Evolutionary conservation across 192 early-diverging fungal genomes (phyloP), one percentile per base, ranked within the genome.

Genomic region (Dispira parvispora): DNA sequence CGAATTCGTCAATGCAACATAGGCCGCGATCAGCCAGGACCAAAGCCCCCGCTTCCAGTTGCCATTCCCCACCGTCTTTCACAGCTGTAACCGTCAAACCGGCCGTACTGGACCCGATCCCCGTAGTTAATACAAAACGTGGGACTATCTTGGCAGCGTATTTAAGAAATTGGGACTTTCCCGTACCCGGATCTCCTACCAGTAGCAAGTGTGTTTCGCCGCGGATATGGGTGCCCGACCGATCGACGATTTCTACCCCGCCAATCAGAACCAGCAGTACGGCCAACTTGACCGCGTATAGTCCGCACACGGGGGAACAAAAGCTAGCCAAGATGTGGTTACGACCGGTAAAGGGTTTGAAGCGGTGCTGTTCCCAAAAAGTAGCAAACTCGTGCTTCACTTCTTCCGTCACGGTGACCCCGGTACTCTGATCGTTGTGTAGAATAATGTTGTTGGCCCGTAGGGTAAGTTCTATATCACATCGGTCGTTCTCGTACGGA

Each of bases 1-100:
- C 85, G 80, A 90, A 90, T 71, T 90, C 88, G 60, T 90, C 88
- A 52, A 90, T 88, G 63, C 87, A 88, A 63, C 88, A 90, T 6
- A 90, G 43, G 0, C 88, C 88, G 6, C 84, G 71, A 65, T 90
- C 88, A 0, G 88, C 85, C 44, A 88, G 68, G 11, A 90, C 88
- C 18, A 90, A 66, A 0, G 88, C 88, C 11, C 88, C 88, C 5
- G 86, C 88, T 67, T 90, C 88, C 45, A 90, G 68, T 64, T 84
- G 82, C 88, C 88, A 90, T 67, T 90, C 88, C 21, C 79, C 74
- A 62, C 79, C 78, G 46, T 90, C 88, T 46, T 73, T 72, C 12
- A 87, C 82, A 4, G 87, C 88, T 2, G 85, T 81, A 21, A 83
- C 85, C 0, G 88, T 90, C 45, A 90, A 69, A 3, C 88, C 88